Percentiles rank a stretch among this genome's conserved stretches.
phyloP scores from a whole-genome alignment of 768 basidiomycete genomes.

The Auriscalpium microsporum region DNA sequence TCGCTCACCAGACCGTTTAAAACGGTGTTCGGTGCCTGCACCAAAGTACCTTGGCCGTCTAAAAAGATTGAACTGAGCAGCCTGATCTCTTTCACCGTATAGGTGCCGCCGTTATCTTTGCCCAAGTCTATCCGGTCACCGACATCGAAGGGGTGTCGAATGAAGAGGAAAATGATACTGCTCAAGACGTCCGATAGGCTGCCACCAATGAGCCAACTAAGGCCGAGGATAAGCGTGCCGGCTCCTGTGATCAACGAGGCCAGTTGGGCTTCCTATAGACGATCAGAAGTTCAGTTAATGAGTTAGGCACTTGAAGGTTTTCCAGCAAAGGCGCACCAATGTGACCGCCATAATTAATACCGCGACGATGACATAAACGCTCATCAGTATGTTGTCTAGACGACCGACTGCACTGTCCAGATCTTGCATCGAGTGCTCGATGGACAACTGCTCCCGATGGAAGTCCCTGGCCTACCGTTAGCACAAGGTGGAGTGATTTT shows the following conservation, averaged over 20 bases:
- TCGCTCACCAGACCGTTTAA: constrained; percentile 44
- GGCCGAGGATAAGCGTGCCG: constrained; percentile 52
- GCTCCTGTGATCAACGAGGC: constrained; percentile 70
- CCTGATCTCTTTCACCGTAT: constrained; percentile 83
- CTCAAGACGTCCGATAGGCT: constrained; percentile 75
- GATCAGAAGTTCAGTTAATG: constrained; percentile 4
- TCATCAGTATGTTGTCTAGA: constrained; percentile 82
- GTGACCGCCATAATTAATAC: constrained; percentile 78
- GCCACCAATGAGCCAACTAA: constrained; percentile 82
- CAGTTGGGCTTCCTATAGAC: constrained; percentile 56
- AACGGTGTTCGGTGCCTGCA: constrained; percentile 66
- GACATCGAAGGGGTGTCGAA: constrained; percentile 80
- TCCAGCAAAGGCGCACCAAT: constrained; percentile 37
- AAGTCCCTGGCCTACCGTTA: constrained; percentile 44
- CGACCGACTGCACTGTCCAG: constrained; percentile 84
- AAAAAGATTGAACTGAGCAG: constrained; percentile 72
- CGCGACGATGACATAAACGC: constrained; percentile 61
- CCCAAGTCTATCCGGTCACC: constrained; percentile 58
- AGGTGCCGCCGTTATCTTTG: constrained; percentile 33
- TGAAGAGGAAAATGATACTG: constrained; percentile 86
- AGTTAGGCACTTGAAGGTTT: background rate
- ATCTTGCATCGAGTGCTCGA: constrained; percentile 83
- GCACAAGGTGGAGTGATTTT: background rate
- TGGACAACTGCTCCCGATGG: constrained; percentile 77
- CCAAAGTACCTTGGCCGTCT: constrained; percentile 45